These are phyloP conservation scores for Alternaria burnsii DNA, from an alignment of 2,329 filamentous ascomycete species.

Conservation along the genomic window DNA sequence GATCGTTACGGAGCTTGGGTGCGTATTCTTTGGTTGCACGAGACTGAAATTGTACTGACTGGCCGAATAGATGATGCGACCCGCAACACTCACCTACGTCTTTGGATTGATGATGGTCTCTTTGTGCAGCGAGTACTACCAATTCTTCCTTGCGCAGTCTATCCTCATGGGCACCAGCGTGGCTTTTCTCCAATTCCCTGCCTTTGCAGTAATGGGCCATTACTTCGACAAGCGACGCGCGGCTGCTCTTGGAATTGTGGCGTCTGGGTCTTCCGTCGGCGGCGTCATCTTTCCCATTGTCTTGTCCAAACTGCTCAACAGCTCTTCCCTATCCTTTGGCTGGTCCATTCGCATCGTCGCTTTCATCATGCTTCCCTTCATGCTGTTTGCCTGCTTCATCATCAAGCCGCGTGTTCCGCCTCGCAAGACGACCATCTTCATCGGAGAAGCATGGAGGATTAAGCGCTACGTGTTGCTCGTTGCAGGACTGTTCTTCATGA, in stretches of 20 bases:
- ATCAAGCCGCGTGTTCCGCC: constrained; percentile 59
- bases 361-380: constrained; percentile 67
- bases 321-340: constrained; percentile 64
- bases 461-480: constrained; percentile 50
- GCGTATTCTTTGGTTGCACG: not conserved
- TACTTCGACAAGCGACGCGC: constrained; percentile 61
- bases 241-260: constrained; percentile 58
- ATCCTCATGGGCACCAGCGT: constrained; percentile 60
- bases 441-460: constrained; percentile 37
- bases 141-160: constrained; percentile 60
- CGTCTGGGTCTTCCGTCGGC: constrained; percentile 59
- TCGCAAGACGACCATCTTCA: constrained; percentile 40
- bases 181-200: constrained; percentile 59
- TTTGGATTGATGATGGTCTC: constrained; percentile 68
- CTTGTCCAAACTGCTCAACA: constrained; percentile 26
- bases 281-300: constrained; percentile 63
- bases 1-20: constrained; percentile 60
- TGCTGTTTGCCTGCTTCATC: constrained; percentile 61
- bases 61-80: constrained; percentile 55
- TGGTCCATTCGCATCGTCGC: constrained; percentile 59
- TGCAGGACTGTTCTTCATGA: constrained; percentile 62
- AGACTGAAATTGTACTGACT: not conserved
- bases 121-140: constrained; percentile 61
- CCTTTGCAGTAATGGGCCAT: constrained; percentile 53
- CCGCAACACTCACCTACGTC: constrained; percentile 61